Base-by-base conservation (phyloP, 148 eudicot genomes). In the Nyssa sinensis region DNA sequence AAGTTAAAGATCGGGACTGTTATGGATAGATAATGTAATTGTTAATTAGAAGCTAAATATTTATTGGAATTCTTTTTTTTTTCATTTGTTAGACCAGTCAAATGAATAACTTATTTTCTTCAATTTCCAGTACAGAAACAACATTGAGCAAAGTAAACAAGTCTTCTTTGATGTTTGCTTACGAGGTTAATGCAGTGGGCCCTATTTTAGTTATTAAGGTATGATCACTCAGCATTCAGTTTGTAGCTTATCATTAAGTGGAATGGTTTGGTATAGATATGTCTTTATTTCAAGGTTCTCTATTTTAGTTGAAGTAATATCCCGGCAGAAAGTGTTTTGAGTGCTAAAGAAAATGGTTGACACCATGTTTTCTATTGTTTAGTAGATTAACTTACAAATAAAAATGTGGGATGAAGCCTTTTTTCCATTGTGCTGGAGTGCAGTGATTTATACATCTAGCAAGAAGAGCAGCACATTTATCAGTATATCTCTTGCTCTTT, bases 181-280 rank as follows among this genome's bases (percentile, higher is more conserved):
- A 92, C 71, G 98, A 95, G 78, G 85, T 95, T 69, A 95, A 95
- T 86, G 92, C 98, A 41, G 93, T 92, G 53, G 98, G 97, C 64
- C 98, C 97, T 72, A 71, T 90, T 44, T 80, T 95, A 63, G 97
- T 92, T 19, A 81, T 84, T 74, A 95, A 95, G 98, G 97, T 89
- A 79, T 44, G 72, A 31, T 75, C 35, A 17, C 29, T 58, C 66
- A 28, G 31, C 34, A 31, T 77, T 25, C 30, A 21, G 31, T 6
- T 28, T 23, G 24, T 29, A 16, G 41, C 28, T 9, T 6, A 35
- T 35, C 23, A 27, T 60, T 27, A 19, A 10, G 27, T 8, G 7
- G 34, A n/a, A 57, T 72, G 14, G 21, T 19, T 1, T n/a, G 8
- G 21, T 21, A 55, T 55, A 11, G 6, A 5, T 17, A 55, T n/a